Evolutionary conservation across 371 early-diverging fungal species (phyloP).

Genomic region (Gilbertella persicaria): DNA sequence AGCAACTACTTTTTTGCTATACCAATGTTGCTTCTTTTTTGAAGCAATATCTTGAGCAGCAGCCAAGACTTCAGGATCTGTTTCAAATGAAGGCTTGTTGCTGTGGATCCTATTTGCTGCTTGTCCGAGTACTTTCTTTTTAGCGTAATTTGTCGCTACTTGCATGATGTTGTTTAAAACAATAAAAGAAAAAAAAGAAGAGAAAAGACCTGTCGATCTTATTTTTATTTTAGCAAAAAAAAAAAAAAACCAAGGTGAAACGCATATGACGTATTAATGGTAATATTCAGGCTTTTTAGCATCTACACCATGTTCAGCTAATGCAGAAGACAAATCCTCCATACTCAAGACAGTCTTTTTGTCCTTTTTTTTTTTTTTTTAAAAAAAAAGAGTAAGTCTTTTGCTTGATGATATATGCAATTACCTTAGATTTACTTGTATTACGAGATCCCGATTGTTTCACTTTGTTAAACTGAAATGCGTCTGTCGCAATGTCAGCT

Average conservation of each 20-base stretch:
- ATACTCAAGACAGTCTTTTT: slow-evolving; percentile 84
- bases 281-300: slow-evolving; percentile 93
- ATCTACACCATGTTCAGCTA: slow-evolving; percentile 92
- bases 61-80: slow-evolving; percentile 21
- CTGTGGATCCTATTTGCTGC: slow-evolving; percentile 4
- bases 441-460: slow-evolving; percentile 68
- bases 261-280: too few relatives aligned
- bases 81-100: slow-evolving; percentile 10
- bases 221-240: too few relatives aligned
- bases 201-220: too few relatives aligned
- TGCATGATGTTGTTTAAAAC: too few relatives aligned
- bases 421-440: slow-evolving; percentile 29
- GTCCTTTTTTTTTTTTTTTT: slow-evolving; percentile 44
- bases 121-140: slow-evolving; percentile 12
- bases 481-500: slow-evolving; percentile 92
- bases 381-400: not conserved
- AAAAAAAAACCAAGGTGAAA: too few relatives aligned
- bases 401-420: not conserved
- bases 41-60: slow-evolving; percentile 21
- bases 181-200: too few relatives aligned
- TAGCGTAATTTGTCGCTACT: slow-evolving; percentile 17
- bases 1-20: slow-evolving; percentile 18
- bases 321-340: slow-evolving; percentile 90
- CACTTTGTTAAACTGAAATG: slow-evolving; percentile 90
- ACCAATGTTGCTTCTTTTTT: slow-evolving; percentile 28